Evolutionary conservation across 352 stramenopile genomes (phyloP), one percentile per base, ranked within the genome.

Genomic region (Phytophthora cactorum): DNA sequence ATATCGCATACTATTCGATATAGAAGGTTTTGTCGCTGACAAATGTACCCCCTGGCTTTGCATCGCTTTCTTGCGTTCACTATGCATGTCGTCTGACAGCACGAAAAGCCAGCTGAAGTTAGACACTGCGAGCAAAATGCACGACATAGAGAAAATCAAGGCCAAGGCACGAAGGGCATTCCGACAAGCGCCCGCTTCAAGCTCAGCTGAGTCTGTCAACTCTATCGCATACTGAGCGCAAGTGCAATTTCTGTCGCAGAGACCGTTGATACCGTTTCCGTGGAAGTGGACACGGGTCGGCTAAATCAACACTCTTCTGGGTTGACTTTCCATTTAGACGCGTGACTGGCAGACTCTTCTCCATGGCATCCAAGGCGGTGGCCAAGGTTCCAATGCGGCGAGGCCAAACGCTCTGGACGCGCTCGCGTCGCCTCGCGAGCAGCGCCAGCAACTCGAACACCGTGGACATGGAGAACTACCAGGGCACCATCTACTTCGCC

Each of bases 401-500:
- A 17, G 53, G 54, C 11, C n/a, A 29, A 9, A 49, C 62, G 50
- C 15, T 38, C 15, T 66, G 46, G 57, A 61, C 31, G 12, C 64
- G 46, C 36, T 71, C 63, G 8, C 72, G 72, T n/a, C 72, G 68
- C 14, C 63, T 79, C n/a, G 59, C 47, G 17, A 75, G 59, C 44
- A 70, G 66, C 52, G 56, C 41, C 50, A 75, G 66, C 61, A 75
- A 71, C 60, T 77, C 68, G 31, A 77, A 75, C 46, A 54, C 63
- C 25, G 53, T 89, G 36, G 54, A 68, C 31, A 71, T 89, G 64
- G 66, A 70, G 52, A 88, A 85, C 58, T 89, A 89, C 70, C 57
- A 78, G 31, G 77, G 77, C 38, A 81, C 81, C 22, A 88, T 88
- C 58, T 94, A 91, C 81, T 83, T 85, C 22, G 83, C 78, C 15